Percentiles rank a stretch among this genome's conserved stretches.
These are phyloP conservation scores for Turritis glabra DNA, from an alignment of 345 rosid species.

Conservation along the genomic window DNA sequence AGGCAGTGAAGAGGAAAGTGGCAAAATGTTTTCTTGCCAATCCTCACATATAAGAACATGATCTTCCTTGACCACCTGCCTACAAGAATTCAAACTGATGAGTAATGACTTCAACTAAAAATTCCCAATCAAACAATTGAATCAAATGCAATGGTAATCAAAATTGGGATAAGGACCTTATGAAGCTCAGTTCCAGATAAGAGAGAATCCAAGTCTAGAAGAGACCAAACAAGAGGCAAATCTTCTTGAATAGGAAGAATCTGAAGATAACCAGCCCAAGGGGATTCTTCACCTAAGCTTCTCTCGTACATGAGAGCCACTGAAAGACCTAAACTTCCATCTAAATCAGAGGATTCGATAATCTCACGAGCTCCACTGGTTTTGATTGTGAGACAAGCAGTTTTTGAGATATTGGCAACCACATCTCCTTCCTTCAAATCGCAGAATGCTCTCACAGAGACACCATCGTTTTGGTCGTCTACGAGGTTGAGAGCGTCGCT, in stretches of 20 bases:
- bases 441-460: conserved; percentile 56
- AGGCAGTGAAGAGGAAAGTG: conserved; percentile 50
- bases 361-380: conserved; percentile 58
- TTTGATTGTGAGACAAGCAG: conserved; percentile 74
- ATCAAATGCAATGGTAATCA: background rate
- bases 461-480: conserved; percentile 47
- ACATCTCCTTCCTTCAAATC: conserved; percentile 75
- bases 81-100: conserved; percentile 34
- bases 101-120: background rate
- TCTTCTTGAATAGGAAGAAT: conserved; percentile 62
- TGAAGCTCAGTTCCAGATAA: conserved; percentile 87
- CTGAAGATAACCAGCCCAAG: conserved; percentile 81
- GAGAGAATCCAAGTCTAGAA: conserved; percentile 57
- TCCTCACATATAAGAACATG: conserved; percentile 66
- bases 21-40: conserved; percentile 71
- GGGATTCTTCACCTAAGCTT: conserved; percentile 64
- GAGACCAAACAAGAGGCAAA: conserved; percentile 72
- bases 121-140: background rate
- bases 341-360: conserved; percentile 60
- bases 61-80: conserved; percentile 84
- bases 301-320: conserved; percentile 84
- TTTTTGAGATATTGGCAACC: conserved; percentile 71
- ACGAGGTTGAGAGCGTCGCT: conserved; percentile 53
- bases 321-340: conserved; percentile 66
- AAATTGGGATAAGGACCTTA: conserved; percentile 44